These are phyloP conservation scores for Penicillium cosmopolitanum DNA, from an alignment of 495 filamentous ascomycete species.

Conservation along the genomic window DNA sequence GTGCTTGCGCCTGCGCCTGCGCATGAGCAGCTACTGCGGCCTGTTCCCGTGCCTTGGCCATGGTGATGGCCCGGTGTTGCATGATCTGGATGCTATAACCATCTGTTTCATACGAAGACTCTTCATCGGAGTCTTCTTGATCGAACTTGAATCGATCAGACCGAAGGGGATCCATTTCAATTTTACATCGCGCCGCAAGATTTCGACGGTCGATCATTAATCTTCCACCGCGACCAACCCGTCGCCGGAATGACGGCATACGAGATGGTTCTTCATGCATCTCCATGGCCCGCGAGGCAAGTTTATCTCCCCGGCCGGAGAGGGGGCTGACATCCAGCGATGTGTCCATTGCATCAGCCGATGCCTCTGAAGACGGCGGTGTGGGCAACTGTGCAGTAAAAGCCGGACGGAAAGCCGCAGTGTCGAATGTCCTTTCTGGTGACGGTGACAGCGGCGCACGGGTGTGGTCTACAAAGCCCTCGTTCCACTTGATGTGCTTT, in stretches of 20 bases:
- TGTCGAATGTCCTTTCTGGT: constrained; percentile 57
- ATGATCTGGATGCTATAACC: constrained; percentile 70
- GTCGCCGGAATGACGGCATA: constrained; percentile 66
- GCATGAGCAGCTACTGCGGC: constrained; percentile 49
- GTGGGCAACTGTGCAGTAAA: constrained; percentile 84
- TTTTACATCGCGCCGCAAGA: constrained; percentile 51
- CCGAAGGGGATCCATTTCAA: constrained; percentile 54
- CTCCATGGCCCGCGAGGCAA: constrained; percentile 49
- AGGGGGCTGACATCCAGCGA: constrained; percentile 48
- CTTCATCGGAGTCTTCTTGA: constrained; percentile 67
- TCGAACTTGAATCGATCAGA: constrained; percentile 86
- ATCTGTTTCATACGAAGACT: constrained; percentile 72
- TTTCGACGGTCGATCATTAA: constrained; percentile 78
- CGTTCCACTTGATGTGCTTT: constrained; percentile 86
- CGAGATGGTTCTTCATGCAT: constrained; percentile 50
- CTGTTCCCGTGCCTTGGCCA: constrained; percentile 52
- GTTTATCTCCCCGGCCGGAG: constrained; percentile 50
- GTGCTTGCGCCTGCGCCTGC: constrained; percentile 52
- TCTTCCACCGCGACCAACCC: constrained; percentile 76
- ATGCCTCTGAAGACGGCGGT: constrained; percentile 79
- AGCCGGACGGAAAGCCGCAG: constrained; percentile 70
- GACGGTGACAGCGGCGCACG: constrained; percentile 77
- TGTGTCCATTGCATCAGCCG: constrained; percentile 57
- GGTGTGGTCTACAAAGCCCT: constrained; percentile 81
- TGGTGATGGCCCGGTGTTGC: constrained; percentile 72